Conservation (phyloP, 345 rosid genomes). For the Durio zibethinus region DNA sequence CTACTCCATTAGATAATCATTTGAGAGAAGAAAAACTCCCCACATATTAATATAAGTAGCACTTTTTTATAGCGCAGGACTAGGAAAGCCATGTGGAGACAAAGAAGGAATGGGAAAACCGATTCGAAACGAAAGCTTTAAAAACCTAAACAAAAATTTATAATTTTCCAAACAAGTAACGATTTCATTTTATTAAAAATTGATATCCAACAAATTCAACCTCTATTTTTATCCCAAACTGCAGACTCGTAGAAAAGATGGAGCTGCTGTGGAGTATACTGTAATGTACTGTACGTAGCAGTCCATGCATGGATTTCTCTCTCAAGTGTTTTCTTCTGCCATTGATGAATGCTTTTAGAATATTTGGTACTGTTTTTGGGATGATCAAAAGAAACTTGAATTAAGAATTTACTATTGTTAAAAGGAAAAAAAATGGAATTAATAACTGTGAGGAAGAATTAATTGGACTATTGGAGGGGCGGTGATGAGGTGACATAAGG, state of each 20-base stretch:
- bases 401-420: background rate
- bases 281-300: background rate
- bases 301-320: background rate
- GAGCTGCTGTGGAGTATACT: background rate
- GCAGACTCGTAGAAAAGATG: too few relatives aligned
- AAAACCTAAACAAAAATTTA: background rate
- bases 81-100: constrained; percentile 44
- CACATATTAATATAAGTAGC: background rate
- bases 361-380: background rate
- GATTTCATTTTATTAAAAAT: too few relatives aligned
- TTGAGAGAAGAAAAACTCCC: background rate
- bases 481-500: background rate
- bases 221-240: too few relatives aligned
- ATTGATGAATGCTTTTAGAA: constrained; percentile 5
- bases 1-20: constrained; percentile 18
- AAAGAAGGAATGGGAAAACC: constrained; percentile 5
- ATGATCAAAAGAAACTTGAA: background rate
- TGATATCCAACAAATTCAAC: too few relatives aligned
- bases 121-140: background rate
- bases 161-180: too few relatives aligned
- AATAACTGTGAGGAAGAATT: background rate
- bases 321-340: constrained; percentile 3
- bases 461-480: constrained; percentile 7
- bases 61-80: constrained; percentile 25
- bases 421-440: too few relatives aligned